Percentiles rank a stretch among this genome's conserved stretches.
Conservation (phyloP, 2,329 filamentous ascomycete species). For the Fusarium citri region DNA sequence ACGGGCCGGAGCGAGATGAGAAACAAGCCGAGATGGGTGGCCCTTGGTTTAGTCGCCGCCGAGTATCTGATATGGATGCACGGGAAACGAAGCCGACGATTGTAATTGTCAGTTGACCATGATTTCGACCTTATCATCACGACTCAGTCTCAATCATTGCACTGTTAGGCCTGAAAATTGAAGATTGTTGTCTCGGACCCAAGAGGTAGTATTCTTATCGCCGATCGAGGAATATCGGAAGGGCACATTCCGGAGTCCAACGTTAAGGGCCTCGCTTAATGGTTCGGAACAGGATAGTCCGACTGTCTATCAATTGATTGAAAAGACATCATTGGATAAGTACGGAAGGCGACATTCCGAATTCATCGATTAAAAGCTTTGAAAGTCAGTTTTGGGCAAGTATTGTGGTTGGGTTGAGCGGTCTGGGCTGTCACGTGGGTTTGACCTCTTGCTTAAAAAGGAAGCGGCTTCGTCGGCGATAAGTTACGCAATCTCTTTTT, state of each 20-base stretch:
- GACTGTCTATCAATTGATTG: neutral
- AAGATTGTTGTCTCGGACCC: neutral
- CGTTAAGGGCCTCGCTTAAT: neutral
- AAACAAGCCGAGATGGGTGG: neutral
- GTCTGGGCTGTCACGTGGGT: neutral
- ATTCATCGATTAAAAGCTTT: neutral
- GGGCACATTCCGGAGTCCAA: constrained; percentile 9
- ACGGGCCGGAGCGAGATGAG: constrained; percentile 1
- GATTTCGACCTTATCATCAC: neutral
- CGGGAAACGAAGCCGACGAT: neutral
- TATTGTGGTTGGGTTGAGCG: neutral
- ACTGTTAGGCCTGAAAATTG: neutral
- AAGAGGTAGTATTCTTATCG: neutral
- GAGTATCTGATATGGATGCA: constrained; percentile 1
- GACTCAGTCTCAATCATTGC: neutral
- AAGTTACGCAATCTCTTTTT: neutral
- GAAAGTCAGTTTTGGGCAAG: neutral
- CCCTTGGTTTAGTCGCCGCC: neutral
- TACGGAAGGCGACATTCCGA: constrained; percentile 22
- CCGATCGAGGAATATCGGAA: constrained; percentile 24
- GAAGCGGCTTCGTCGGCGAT: neutral
- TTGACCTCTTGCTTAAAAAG: neutral
- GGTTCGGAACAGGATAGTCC: neutral
- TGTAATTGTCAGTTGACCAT: constrained; percentile 2
- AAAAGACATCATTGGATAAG: neutral